phyloP scores from a whole-genome alignment of 441 rosid genomes.

The Gossypium gossypioides region DNA sequence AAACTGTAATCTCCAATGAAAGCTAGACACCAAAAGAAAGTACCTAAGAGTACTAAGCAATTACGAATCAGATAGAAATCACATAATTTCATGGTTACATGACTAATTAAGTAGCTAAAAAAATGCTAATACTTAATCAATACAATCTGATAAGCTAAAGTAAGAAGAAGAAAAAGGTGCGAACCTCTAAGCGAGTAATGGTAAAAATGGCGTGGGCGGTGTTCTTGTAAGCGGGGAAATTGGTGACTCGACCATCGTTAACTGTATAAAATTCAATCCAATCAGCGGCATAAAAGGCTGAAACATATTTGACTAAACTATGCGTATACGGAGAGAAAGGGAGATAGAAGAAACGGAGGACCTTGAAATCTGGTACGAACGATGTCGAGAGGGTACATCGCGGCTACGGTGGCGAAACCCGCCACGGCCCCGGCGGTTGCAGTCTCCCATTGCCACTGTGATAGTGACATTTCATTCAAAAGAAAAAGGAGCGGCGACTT shows the following conservation, averaged over 20 bases:
- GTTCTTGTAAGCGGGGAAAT: constrained; percentile 66
- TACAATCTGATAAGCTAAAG: not conserved
- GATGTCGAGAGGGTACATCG: constrained; percentile 82
- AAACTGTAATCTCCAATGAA: not conserved
- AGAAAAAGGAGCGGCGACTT: not conserved
- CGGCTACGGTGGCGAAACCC: constrained; percentile 81
- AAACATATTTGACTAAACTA: not conserved
- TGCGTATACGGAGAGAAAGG: not conserved
- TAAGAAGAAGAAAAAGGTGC: not conserved
- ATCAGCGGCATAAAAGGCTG: not conserved
- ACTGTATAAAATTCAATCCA: constrained; percentile 33
- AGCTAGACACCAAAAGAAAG: not conserved
- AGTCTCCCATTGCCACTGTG: constrained; percentile 70
- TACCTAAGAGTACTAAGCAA: not conserved
- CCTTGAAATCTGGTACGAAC: constrained; percentile 98
- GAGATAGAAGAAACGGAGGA: constrained; percentile 7
- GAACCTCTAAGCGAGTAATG: constrained; percentile 71
- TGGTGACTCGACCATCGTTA: constrained; percentile 58
- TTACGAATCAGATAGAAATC: not conserved
- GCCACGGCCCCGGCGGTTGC: constrained; percentile 92
- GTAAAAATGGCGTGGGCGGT: constrained; percentile 65
- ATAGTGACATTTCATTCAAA: constrained; percentile 1
- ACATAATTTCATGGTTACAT: not conserved
- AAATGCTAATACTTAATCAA: not conserved
- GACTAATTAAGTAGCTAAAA: not conserved